phyloP scores from a whole-genome alignment of 768 basidiomycete species.

The Terana coerulea region DNA sequence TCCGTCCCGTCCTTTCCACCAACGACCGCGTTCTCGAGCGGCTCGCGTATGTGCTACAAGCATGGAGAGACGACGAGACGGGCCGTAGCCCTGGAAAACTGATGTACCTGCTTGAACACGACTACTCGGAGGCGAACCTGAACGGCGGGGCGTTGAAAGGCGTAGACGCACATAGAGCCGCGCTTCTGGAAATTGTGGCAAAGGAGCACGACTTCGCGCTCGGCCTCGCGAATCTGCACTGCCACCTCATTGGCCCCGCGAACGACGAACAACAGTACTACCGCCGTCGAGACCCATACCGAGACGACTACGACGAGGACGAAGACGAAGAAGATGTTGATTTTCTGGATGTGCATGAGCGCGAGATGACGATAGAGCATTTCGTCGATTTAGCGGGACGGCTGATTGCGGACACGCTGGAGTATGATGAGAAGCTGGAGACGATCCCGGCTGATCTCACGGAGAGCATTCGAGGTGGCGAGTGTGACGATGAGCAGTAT shows the following conservation, averaged over 20 bases:
- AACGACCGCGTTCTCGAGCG: slow-evolving; percentile 13
- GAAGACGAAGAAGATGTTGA: slow-evolving; percentile 6
- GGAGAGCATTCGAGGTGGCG: slow-evolving; percentile 12
- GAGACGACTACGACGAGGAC: neutral
- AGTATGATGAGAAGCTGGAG: slow-evolving; percentile 13
- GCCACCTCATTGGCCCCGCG: slow-evolving; percentile 20
- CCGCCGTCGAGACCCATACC: neutral
- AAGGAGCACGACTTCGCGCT: slow-evolving; percentile 32
- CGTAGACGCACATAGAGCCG: slow-evolving; percentile 32
- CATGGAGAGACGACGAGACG: slow-evolving; percentile 30
- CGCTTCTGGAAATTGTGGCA: slow-evolving; percentile 29
- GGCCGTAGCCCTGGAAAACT: slow-evolving; percentile 22
- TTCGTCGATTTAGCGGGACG: slow-evolving; percentile 20
- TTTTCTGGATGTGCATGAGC: slow-evolving; percentile 15
- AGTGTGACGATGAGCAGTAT: slow-evolving; percentile 22
- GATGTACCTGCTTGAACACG: slow-evolving; percentile 32
- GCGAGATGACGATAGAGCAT: slow-evolving; percentile 7
- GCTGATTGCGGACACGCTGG: neutral
- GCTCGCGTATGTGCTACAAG: slow-evolving; percentile 32
- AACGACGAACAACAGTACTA: slow-evolving; percentile 4
- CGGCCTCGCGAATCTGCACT: slow-evolving; percentile 35
- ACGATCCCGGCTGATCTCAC: slow-evolving; percentile 17
- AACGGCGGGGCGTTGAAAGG: slow-evolving; percentile 33
- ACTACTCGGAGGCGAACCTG: slow-evolving; percentile 30
- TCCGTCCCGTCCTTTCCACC: slow-evolving; percentile 27